Base-by-base conservation (phyloP, 257 asterid genomes). In the Solanum pennellii region DNA sequence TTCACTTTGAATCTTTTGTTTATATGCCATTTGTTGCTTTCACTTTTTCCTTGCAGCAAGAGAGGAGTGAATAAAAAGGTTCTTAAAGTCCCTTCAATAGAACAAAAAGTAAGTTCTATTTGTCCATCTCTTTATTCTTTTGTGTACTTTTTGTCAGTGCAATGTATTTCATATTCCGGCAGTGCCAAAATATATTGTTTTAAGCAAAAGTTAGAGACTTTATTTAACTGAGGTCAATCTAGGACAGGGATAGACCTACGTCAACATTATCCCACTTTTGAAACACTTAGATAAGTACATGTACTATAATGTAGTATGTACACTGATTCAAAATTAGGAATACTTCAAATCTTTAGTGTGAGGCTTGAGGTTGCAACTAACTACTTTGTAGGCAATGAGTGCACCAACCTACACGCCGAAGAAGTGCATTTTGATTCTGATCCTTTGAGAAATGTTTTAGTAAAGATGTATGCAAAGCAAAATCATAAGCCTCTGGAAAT, bases 31-130 rank as follows among this genome's bases (percentile, higher is more conserved):
- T 82, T 82, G 69, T 82, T 82, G 85, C 69, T 82, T 86, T 72
- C 84, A 89, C 60, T 88, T 60, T 88, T 85, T 79, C 86, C 84
- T 86, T 95, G 95, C 96, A 95, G 98, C 73, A 94, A 94, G 94
- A 93, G 98, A 90, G 98, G 88, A 91, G 98, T 95, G 84, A 95
- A 95, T 91, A 95, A 93, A 93, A 95, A 95, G 87, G 98, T 95
- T 87, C 96, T 95, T 59, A 95, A 95, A 89, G 98, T 95, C 88
- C 96, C 98, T 88, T 91, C 98, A 37, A 91, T 94, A 88, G 98
- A 95, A 88, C 98, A 94, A 86, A 95, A 95, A 95, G 98, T 93
- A 88, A 86, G 84, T 85, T 20, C 69, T 29, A 18, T 49, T 29
- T 82, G 69, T 25, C 13, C 68, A 18, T 82, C 18, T 47, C 52